Conservation (phyloP, 108 stramenopile genomes). For the Chaetoceros muelleri region DNA sequence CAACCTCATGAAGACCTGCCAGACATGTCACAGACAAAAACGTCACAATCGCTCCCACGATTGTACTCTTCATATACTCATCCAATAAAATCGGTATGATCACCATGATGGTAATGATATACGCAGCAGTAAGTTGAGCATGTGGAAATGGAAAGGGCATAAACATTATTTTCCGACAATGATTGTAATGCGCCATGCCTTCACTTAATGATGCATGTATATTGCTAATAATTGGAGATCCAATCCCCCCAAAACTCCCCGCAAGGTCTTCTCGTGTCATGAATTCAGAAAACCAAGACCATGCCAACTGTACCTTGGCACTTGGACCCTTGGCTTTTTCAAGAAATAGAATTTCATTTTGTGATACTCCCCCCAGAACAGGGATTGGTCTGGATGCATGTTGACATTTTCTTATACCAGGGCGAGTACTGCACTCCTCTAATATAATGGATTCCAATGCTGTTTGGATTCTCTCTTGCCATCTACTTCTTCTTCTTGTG, state of each 20-base stretch:
- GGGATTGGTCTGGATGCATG: conserved; percentile 29
- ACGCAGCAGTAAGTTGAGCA: conserved; percentile 31
- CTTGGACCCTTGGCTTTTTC: conserved; percentile 23
- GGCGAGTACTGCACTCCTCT: conserved; percentile 16
- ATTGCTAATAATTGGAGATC: conserved; percentile 26
- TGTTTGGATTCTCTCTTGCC: conserved; percentile 2
- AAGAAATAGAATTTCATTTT: conserved; percentile 26
- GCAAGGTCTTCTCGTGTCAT: conserved; percentile 29
- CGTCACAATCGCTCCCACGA: conserved; percentile 17
- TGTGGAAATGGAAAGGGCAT: conserved; percentile 37
- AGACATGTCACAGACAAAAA: conserved; percentile 38
- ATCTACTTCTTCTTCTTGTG: conserved; percentile 20
- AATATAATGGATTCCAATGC: conserved; percentile 9
- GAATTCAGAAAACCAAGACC: conserved; percentile 30
- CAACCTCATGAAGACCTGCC: conserved; percentile 35
- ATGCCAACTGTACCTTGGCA: conserved; percentile 27
- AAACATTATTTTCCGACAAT: conserved; percentile 31
- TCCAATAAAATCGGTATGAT: conserved; percentile 32
- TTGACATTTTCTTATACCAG: conserved; percentile 9
- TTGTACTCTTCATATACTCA: conserved; percentile 22
- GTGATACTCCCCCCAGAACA: conserved; percentile 30
- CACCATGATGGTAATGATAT: conserved; percentile 18
- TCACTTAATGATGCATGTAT: conserved; percentile 27
- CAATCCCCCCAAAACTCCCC: conserved; percentile 27
- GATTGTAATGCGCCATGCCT: conserved; percentile 35